phyloP scores from a whole-genome alignment of 805 yeast genomes.

The Pichia scutulata region DNA sequence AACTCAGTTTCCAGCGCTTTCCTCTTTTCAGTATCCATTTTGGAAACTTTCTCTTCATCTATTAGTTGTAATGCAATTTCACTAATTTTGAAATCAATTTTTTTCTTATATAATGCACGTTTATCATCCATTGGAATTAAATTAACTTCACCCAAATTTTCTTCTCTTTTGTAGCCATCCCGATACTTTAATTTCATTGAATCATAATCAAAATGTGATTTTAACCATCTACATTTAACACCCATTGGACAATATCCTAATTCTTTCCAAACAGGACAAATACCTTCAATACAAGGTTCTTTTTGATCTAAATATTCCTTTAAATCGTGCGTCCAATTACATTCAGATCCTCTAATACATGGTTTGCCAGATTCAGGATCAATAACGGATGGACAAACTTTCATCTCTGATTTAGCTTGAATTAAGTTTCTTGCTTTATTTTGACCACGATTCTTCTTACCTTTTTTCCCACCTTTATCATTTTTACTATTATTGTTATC shows the following conservation, averaged over 20 bases:
- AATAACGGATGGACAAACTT: constrained; percentile 56
- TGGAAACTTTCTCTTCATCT: constrained; percentile 41
- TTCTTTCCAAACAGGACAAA: constrained; percentile 76
- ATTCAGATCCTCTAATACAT: constrained; percentile 65
- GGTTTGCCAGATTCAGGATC: constrained; percentile 40
- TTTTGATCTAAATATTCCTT: constrained; percentile 56
- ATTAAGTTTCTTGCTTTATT: constrained; percentile 73
- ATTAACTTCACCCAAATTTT: constrained; percentile 51
- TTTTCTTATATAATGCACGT: constrained; percentile 49
- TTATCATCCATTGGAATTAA: constrained; percentile 42
- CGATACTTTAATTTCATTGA: constrained; percentile 39
- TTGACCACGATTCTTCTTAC: constrained; percentile 60
- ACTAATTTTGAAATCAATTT: constrained; percentile 50
- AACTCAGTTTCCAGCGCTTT: constrained; percentile 42
- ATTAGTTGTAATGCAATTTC: constrained; percentile 41
- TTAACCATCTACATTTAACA: constrained; percentile 84
- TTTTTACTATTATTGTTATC: constrained; percentile 18
- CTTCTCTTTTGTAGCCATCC: constrained; percentile 27
- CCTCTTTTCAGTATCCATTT: constrained; percentile 21
- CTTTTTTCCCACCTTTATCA: constrained; percentile 28
- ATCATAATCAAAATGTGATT: constrained; percentile 53
- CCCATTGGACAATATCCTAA: constrained; percentile 92
- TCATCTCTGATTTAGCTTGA: constrained; percentile 56
- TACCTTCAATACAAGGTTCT: constrained; percentile 63
- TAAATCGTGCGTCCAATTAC: constrained; percentile 75